Base-by-base conservation (phyloP, 176 grass and related monocot species). In the Ananas comosus region DNA sequence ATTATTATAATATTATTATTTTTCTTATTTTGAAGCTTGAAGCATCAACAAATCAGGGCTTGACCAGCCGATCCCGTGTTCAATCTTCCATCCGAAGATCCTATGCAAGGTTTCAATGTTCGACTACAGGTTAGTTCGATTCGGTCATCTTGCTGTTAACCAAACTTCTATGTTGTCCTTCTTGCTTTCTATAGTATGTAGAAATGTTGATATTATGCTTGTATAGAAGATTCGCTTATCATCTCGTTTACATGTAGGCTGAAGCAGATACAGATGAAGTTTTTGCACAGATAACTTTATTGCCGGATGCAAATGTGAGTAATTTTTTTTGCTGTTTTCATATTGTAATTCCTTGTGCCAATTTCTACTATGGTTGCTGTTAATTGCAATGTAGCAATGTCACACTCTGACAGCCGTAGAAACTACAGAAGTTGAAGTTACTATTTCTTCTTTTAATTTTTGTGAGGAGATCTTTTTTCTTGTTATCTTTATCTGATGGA, bases 201-300 rank as follows among this genome's bases (percentile, higher is more conserved):
- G 13, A 9, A n/a, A 9, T 18, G 9, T 22, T 22, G 17, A 22
- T 61, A 10, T 19, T 61, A 18, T 61, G 9, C n/a, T n/a, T 9
- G 13, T 61, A 48, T 19, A 61, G 72, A 18, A 23, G 16, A 28
- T 25, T 65, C 10, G 13, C 52, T 49, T 65, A 76, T 50, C 11
- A 12, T 67, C 42, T 74, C 72, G 22, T 77, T 53, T 72, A 24
- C 68, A 70, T 82, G 63, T 64, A 99, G 95, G 87, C 82, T 5
- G 95, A 99, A 77, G 74, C 85, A 70, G 90, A 99, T 72, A 93
- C 82, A 1, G 95, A 99, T 86, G 95, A 99, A 92, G 90, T 99
- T 71, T 99, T 88, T 56, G 85, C 90, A 70, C 95, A 94, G 79
- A 94, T 99, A 76, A 99, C 88, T 80, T 63, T 99, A 53, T 79